A percentile compares a stretch with the other conserved stretches of the same genome.
phyloP scores from a whole-genome alignment of 352 stramenopile species.

The Globisporangium echinulatum region DNA sequence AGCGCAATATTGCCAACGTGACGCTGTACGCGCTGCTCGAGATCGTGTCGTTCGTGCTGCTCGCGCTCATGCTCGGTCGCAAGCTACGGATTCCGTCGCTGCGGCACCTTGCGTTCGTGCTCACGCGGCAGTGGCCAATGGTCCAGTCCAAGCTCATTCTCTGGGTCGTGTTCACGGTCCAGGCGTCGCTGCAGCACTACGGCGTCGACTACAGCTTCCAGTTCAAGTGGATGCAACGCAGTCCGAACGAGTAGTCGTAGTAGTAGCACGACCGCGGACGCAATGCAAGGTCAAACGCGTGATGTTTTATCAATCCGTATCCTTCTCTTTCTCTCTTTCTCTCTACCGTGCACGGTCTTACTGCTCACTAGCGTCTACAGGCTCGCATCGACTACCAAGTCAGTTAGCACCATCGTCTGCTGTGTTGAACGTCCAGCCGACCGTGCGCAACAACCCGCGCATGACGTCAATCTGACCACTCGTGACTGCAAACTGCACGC shows the following conservation, averaged over 20 bases:
- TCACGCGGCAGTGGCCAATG: conserved; percentile 17
- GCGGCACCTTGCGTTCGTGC: conserved; percentile 24
- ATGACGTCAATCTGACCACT: conserved; percentile 6
- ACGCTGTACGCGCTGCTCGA: conserved; percentile 27
- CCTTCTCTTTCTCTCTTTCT: no score
- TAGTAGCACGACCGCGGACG: no score
- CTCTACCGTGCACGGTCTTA: no score
- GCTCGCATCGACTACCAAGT: background rate
- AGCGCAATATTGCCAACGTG: conserved; percentile 11
- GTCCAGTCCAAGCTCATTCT: conserved; percentile 22
- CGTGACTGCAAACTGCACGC: conserved; percentile 12
- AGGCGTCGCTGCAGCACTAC: conserved; percentile 8
- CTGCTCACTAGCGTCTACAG: background rate
- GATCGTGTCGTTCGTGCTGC: conserved; percentile 24
- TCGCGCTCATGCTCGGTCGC: conserved; percentile 16
- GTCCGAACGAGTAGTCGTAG: no score
- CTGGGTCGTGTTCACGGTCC: conserved; percentile 14
- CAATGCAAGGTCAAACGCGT: no score
- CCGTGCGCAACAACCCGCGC: conserved; percentile 12
- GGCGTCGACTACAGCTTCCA: conserved; percentile 15
- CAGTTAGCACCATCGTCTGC: background rate
- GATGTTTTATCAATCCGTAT: no score
- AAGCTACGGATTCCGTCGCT: conserved; percentile 18
- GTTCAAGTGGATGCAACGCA: conserved; percentile 8
- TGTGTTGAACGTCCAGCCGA: conserved; percentile 14